Conservation (phyloP, 2,329 filamentous ascomycete species). For the Nigrospora oryzae region DNA sequence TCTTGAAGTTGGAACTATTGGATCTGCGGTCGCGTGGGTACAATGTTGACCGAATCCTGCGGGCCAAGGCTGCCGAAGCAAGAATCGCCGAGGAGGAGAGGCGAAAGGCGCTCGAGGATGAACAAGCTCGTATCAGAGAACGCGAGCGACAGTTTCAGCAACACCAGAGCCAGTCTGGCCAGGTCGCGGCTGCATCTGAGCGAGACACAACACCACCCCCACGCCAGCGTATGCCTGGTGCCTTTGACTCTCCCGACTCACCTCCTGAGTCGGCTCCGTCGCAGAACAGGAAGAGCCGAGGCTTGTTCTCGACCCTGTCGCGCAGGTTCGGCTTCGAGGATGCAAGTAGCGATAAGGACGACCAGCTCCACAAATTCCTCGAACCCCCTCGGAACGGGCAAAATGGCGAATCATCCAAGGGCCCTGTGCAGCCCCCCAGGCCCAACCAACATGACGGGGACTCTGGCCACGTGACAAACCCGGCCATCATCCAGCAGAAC, state of each 20-base stretch:
- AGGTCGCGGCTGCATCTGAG: constrained; percentile 26
- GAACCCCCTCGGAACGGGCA: constrained; percentile 15
- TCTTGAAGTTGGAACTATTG: constrained; percentile 76
- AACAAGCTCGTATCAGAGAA: constrained; percentile 59
- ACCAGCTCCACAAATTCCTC: constrained; percentile 37
- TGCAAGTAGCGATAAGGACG: constrained; percentile 30
- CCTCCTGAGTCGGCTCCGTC: constrained; percentile 12
- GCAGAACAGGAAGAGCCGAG: constrained; percentile 36
- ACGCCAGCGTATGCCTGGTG: constrained; percentile 57
- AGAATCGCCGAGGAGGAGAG: constrained; percentile 78
- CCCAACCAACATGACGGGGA: constrained; percentile 22
- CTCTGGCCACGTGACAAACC: constrained; percentile 49
- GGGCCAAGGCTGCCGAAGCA: constrained; percentile 79
- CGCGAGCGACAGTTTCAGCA: constrained; percentile 40
- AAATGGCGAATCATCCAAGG: constrained; percentile 8
- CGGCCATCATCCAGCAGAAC: constrained; percentile 57
- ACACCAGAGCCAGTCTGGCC: constrained; percentile 26
- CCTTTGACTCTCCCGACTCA: constrained; percentile 39
- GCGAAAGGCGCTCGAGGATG: constrained; percentile 63
- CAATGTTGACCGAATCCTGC: constrained; percentile 90
- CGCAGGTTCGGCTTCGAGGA: constrained; percentile 60
- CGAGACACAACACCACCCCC: constrained; percentile 31
- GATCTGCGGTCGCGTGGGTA: constrained; percentile 82
- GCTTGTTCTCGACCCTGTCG: constrained; percentile 61
- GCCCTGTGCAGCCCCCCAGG: constrained; percentile 6